A percentile compares a stretch with the other conserved stretches of the same genome.
phyloP scores from a whole-genome alignment of 1,284 basidiomycete genomes.

The Rhizoctonia solani region DNA sequence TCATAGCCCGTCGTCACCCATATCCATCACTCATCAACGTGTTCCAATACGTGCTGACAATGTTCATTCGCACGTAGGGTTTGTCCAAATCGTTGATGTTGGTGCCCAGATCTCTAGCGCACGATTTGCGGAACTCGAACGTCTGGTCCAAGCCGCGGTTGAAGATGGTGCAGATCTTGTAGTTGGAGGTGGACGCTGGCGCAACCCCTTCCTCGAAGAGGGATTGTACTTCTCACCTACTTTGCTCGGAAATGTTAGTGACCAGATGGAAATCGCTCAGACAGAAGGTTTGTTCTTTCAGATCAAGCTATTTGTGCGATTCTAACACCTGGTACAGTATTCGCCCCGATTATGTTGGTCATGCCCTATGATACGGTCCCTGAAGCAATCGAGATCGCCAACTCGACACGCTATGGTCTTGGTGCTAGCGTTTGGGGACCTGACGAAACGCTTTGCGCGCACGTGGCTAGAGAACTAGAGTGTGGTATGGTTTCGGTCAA shows the following conservation, averaged over 20 bases:
- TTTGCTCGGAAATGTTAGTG: constrained; percentile 79
- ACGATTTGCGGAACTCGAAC: constrained; percentile 71
- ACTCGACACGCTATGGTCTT: constrained; percentile 86
- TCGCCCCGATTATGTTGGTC: constrained; percentile 85
- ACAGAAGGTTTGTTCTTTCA: constrained; percentile 64
- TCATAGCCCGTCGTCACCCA: not conserved
- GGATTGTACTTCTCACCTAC: constrained; percentile 88
- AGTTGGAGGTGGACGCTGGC: constrained; percentile 66
- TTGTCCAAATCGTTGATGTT: constrained; percentile 70
- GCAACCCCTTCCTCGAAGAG: constrained; percentile 66
- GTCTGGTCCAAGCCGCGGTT: constrained; percentile 72
- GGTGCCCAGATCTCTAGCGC: constrained; percentile 80
- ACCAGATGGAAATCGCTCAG: constrained; percentile 74
- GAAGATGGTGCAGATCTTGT: constrained; percentile 70
- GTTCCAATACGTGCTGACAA: not conserved
- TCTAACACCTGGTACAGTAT: constrained; percentile 58
- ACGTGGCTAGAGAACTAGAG: constrained; percentile 77
- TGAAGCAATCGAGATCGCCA: constrained; percentile 84
- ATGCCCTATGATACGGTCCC: constrained; percentile 81
- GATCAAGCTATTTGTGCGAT: constrained; percentile 33
- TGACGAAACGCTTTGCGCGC: constrained; percentile 70
- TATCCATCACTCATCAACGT: not conserved
- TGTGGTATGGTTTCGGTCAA: constrained; percentile 98
- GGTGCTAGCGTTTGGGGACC: constrained; percentile 95
- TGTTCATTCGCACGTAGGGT: constrained; percentile 48